Base-by-base conservation (phyloP, 139 green algal genomes). In the Chlamydomonas sp. region DNA sequence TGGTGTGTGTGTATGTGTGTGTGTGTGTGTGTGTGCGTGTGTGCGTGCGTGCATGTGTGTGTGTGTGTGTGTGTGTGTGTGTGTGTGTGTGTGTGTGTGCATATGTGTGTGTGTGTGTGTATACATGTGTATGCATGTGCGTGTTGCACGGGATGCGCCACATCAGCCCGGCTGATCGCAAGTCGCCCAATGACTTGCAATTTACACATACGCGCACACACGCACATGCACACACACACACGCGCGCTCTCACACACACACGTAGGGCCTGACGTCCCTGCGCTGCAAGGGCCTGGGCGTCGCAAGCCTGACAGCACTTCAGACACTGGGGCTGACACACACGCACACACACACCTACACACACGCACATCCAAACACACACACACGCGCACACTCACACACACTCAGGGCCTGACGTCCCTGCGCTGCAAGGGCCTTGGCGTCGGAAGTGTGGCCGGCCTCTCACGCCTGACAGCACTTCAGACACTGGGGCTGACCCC, bases 401-500 rank as follows among this genome's bases (percentile, higher is more conserved):
- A 50, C 13, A 13, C 39, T 39, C 59, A 66, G 59, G 26, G 26
- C 31, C 33, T 66, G 59, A 66, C 59, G 31, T 43, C 16, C 33
- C 29, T 66, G 59, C 33, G 59, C 33, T 29, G 31, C 33, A 66
- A 66, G 59, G 59, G 59, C 59, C 20, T 66, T 5, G 59, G 59
- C 26, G 13, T 66, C 4, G 33, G 33, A 30, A 48, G 31, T 22
- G 33, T 66, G 31, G 6, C 33, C n/a, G 59, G 59, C 31, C 10
- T 66, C 6, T 66, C 59, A 37, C 6, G 26, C 29, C 59, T 66
- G 26, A 48, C 59, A 26, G 24, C 4, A 5, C 59, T 66, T 4
- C 31, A 30, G 43, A 33, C 39, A 8, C 16, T 66, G 16, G 43
- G 31, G 20, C 33, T 66, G 4, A 48, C 59, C 6, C 4, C 43